phyloP scores from a whole-genome alignment of 208 protist genomes.

The Acanthamoeba sp. region DNA sequence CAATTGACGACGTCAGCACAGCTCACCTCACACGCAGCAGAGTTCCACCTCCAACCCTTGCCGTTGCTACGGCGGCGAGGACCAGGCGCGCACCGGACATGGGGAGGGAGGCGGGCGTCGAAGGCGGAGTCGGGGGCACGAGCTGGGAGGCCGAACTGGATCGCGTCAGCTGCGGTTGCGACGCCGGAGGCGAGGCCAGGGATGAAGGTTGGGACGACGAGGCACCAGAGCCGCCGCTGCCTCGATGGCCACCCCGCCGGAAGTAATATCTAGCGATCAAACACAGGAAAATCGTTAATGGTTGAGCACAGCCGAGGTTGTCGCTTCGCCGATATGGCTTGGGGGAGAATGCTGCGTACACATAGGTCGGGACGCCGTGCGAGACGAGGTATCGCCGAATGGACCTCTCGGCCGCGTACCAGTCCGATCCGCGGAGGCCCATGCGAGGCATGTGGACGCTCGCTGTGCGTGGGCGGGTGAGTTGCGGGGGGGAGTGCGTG shows the following conservation, averaged over 20 bases:
- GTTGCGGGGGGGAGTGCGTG: background rate
- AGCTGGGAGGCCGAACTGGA: constrained; percentile 13
- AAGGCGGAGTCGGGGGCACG: background rate
- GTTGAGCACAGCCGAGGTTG: background rate
- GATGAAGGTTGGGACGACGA: background rate
- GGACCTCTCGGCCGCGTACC: constrained; percentile 33
- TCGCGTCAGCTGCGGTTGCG: background rate
- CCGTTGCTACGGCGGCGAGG: no score
- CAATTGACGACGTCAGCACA: no score
- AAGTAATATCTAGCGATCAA: background rate
- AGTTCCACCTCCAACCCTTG: no score
- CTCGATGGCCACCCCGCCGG: background rate
- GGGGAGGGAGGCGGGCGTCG: background rate
- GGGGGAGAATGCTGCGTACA: no score
- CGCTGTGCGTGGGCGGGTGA: background rate
- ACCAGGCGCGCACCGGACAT: background rate
- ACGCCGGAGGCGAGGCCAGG: background rate
- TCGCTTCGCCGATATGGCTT: no score
- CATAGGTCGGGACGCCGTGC: constrained; percentile 33
- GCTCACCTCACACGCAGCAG: no score
- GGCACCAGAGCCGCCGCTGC: background rate
- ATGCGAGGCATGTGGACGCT: constrained; percentile 50
- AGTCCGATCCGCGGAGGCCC: constrained; percentile 5
- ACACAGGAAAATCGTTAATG: background rate
- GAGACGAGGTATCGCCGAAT: constrained; percentile 6